Evolutionary conservation across 1,139 yeast genomes (phyloP), one percentile per base, ranked within the genome.

Genomic region (Meyerozyma elateridarum): DNA sequence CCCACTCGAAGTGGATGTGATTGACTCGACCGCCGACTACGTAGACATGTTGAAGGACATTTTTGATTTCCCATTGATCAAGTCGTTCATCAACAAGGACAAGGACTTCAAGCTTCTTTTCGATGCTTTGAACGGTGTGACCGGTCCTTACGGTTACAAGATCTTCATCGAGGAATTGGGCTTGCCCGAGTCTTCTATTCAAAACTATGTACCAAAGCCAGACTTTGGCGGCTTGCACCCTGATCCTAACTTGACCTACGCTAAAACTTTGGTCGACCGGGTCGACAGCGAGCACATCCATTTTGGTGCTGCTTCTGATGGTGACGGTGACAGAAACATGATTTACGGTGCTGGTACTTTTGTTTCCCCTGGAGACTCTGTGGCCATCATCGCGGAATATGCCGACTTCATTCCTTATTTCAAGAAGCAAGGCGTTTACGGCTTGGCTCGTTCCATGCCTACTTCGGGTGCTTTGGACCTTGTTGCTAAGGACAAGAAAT

Each of bases 291-390:
- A 83, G 41, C 64, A 76, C 38, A 84, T 89, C 45, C 87, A 93
- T 6, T 89, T 91, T 59, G 98, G 98, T 44, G 98, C 98, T 24
- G 98, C 98, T 5, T 83, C 95, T 12, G 98, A 91, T 55, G 98
- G 98, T 59, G 98, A 91, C 54, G 98, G 98, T 58, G 98, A 91
- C 59, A 78, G 98, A 64, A 91, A 91, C 60, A 91, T 91, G 98
- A 93, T 91, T 51, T 91, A 91, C 59, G 98, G 98, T 39, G 89
- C 89, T 25, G 85, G 85, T 33, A 76, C 97, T 2, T 93, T 91
- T 61, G 98, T 91, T 7, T 88, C 96, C 1, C 98, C 98, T 2
- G 97, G 98, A 55, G 98, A 91, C 59, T 85, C 96, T 5, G 97
- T 91, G 20, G 98, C 98, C 28, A 89, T 91, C 46, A 91, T 91